These are phyloP conservation scores for Nicotiana obtusifolia DNA, from an alignment of 257 asterid genomes.

Conservation along the genomic window DNA sequence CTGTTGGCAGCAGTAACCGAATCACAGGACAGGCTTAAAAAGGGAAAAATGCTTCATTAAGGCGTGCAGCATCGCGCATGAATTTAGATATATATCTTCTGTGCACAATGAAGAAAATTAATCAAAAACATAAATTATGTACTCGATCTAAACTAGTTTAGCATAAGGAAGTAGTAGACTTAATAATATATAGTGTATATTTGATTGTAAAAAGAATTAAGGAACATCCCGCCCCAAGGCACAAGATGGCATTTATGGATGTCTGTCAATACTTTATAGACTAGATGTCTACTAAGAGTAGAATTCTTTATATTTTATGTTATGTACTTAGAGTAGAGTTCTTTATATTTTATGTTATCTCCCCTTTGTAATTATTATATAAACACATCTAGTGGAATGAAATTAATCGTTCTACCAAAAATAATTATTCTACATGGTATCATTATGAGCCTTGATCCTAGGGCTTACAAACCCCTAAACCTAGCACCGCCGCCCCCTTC, in stretches of 20 bases:
- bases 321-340: no score
- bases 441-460: no score
- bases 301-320: no score
- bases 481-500: no score
- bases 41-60: slow-evolving; percentile 50
- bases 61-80: slow-evolving; percentile 83
- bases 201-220: not conserved
- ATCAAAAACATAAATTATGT: not conserved
- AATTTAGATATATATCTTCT: slow-evolving; percentile 77
- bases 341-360: no score
- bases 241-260: not conserved
- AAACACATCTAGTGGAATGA: no score
- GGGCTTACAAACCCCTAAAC: no score
- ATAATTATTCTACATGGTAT: no score
- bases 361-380: no score
- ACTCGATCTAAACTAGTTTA: not conserved
- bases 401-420: no score
- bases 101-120: slow-evolving; percentile 25
- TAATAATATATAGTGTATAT: no score
- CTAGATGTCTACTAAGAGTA: no score
- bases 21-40: slow-evolving; percentile 74
- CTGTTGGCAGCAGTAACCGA: slow-evolving; percentile 55
- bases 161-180: not conserved
- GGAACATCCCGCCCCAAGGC: not conserved
- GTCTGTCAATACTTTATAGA: not conserved